A percentile compares a stretch with the other conserved stretches of the same genome.
Evolutionary conservation across 2,329 filamentous ascomycete genomes (phyloP).

Genomic region (Apiospora arundinis): DNA sequence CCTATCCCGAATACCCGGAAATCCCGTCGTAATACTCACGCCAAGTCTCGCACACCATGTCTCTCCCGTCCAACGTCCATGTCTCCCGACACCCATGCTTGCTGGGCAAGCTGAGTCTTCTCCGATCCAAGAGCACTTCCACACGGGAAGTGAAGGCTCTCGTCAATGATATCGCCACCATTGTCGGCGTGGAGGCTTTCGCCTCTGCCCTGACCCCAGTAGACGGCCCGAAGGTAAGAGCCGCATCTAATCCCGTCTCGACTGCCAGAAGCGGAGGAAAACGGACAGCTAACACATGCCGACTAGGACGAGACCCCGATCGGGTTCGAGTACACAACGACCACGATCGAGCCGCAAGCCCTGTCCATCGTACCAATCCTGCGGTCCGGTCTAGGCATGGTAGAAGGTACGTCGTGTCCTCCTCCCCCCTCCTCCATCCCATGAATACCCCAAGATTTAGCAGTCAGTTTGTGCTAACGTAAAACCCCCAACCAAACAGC

Average conservation of each 20-base stretch:
- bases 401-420: constrained; percentile 68
- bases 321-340: constrained; percentile 75
- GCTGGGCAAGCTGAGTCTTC: constrained; percentile 85
- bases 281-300: background rate
- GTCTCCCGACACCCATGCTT: constrained; percentile 87
- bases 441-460: no score
- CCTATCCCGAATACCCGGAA: background rate
- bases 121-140: constrained; percentile 74
- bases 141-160: constrained; percentile 80
- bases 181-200: constrained; percentile 84
- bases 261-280: background rate
- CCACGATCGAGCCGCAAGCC: constrained; percentile 63
- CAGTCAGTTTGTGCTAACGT: background rate
- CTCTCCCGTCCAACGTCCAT: constrained; percentile 69
- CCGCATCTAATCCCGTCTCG: constrained; percentile 6
- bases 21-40: background rate
- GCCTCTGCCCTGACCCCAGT: constrained; percentile 63
- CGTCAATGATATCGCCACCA: constrained; percentile 84
- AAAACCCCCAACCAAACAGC: constrained; percentile 51
- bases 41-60: constrained; percentile 32
- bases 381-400: constrained; percentile 90
- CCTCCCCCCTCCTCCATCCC: background rate
- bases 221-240: constrained; percentile 68
- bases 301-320: constrained; percentile 79
- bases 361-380: constrained; percentile 90